Evolutionary conservation across 306 rosid species (phyloP), one percentile per base, ranked within the genome.

Genomic region (Castanospermum australe): DNA sequence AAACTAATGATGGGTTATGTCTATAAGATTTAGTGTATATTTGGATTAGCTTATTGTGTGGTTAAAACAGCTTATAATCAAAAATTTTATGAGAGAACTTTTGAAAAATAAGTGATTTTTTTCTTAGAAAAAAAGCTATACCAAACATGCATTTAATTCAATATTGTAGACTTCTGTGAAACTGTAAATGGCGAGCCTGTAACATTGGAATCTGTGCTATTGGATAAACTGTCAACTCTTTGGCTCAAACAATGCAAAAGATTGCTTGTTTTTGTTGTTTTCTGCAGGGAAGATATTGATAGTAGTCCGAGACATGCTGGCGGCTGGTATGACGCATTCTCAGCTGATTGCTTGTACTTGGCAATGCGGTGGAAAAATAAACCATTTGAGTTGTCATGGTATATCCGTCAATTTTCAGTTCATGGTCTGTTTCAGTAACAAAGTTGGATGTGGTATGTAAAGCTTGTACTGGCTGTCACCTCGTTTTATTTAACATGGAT

Each of bases 221-320:
- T 28, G 17, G 56, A 50, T 63, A 67, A 32, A 5, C 51, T 50
- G 48, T 66, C 22, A 20, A 25, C n/a, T 35, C 39, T n/a, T 63
- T 25, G 60, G 39, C 64, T 73, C 59, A 8, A n/a, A 42, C 71
- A 59, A 54, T 41, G 35, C 39, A 6, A 73, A 71, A 57, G 42
- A 50, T 87, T 60, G 79, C 65, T 21, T 42, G 56, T 11, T 61
- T 21, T 28, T 47, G 65, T 42, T 79, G 50, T 47, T 81, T 77
- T 80, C 32, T 88, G 91, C 92, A 88, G 91, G 88, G 97, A 75
- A 87, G 86, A 73, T 86, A 77, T 42, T 89, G 76, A 82, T 65
- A 39, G 30, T 63, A 30, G 54, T 64, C 36, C 28, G 36, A 76
- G 73, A 52, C 20, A 35, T 30, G 57, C 45, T n/a, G 39, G 63